phyloP scores from a whole-genome alignment of 805 yeast species.

The Schizosaccharomyces pombe region DNA sequence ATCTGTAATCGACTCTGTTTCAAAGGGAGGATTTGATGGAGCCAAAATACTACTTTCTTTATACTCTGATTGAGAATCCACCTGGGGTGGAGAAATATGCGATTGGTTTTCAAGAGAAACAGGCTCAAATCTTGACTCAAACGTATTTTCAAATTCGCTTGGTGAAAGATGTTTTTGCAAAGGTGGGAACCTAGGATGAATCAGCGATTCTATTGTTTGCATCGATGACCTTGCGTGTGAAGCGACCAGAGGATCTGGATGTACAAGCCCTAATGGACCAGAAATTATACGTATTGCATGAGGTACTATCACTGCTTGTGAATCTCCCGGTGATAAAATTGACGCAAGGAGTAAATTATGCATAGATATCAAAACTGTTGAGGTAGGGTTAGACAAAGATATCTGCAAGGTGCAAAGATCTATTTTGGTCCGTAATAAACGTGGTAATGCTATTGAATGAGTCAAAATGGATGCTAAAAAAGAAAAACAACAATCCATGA shows the following conservation, averaged over 20 bases:
- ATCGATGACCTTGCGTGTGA: not conserved
- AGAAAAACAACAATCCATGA: not conserved
- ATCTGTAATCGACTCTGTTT: not conserved
- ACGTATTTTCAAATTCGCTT: not conserved
- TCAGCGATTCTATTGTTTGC: not conserved
- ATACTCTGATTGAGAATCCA: too few relatives aligned
- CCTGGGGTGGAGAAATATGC: too few relatives aligned
- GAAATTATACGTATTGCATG: not conserved
- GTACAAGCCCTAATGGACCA: not conserved
- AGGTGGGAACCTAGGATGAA: constrained; percentile 3
- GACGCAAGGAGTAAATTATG: not conserved
- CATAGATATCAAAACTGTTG: not conserved
- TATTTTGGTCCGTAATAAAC: not conserved
- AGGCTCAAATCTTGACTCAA: not conserved
- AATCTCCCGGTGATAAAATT: not conserved
- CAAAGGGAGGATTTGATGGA: not conserved
- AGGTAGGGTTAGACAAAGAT: not conserved
- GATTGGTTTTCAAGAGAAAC: not conserved
- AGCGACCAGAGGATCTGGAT: not conserved
- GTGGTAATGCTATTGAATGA: not conserved
- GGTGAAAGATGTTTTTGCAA: not conserved
- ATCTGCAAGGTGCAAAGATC: not conserved
- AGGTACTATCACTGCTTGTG: constrained; percentile 1
- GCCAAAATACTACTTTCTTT: not conserved
- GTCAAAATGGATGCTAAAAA: not conserved